A percentile compares a stretch with the other conserved stretches of the same genome.
phyloP scores from a whole-genome alignment of 1,284 basidiomycete species.

The Neolentinus lepideus region DNA sequence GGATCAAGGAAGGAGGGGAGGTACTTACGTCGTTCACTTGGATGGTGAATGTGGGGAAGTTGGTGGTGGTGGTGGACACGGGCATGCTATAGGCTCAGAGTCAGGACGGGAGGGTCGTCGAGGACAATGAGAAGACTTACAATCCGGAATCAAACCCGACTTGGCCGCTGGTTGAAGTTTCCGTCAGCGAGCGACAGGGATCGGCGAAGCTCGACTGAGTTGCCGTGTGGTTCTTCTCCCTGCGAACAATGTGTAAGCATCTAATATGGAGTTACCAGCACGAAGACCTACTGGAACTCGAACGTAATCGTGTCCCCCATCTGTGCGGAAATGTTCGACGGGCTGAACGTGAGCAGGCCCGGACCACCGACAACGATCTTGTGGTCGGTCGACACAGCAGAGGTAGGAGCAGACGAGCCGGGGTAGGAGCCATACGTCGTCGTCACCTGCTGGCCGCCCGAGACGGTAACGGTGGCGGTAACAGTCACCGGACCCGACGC shows the following conservation, averaged over 20 bases:
- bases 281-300: conserved; percentile 31
- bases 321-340: conserved; percentile 47
- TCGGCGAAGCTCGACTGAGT: conserved; percentile 51
- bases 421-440: conserved; percentile 26
- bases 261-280: not conserved
- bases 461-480: conserved; percentile 30
- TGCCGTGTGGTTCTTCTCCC: conserved; percentile 36
- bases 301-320: conserved; percentile 57
- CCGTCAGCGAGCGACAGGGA: conserved; percentile 43
- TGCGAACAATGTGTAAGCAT: not conserved
- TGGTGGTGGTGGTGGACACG: conserved; percentile 34
- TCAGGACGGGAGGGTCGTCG: not conserved
- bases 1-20: not conserved
- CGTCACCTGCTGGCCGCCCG: conserved; percentile 18
- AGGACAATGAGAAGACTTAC: conserved; percentile 24
- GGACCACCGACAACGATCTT: conserved; percentile 43
- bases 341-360: conserved; percentile 37
- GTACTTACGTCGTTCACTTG: conserved; percentile 38
- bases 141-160: conserved; percentile 58
- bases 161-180: conserved; percentile 40
- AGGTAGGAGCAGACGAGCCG: conserved; percentile 23
- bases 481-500: conserved; percentile 20
- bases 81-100: conserved; percentile 30
- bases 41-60: conserved; percentile 47
- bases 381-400: conserved; percentile 31